phyloP scores from a whole-genome alignment of 176 grass and related monocot genomes.

The Juncus effusus region DNA sequence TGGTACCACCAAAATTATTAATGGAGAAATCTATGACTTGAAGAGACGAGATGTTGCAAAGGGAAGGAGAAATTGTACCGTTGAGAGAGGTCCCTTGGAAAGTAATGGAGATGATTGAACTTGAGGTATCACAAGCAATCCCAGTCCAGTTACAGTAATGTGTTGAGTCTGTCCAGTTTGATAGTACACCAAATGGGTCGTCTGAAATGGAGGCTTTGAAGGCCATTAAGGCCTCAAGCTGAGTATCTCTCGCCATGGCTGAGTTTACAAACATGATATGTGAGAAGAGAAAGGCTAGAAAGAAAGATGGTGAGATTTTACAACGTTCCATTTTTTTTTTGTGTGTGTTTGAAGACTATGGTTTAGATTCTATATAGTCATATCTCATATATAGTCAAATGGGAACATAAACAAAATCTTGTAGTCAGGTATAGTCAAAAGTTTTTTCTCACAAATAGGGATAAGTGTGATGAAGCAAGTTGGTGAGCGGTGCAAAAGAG shows the following conservation, averaged over 20 bases:
- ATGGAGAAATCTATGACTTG: slow-evolving; percentile 54
- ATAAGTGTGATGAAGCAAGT: slow-evolving; percentile 3
- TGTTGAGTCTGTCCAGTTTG: slow-evolving; percentile 38
- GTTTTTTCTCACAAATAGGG: not conserved
- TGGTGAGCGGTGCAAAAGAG: not conserved
- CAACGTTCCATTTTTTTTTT: not conserved
- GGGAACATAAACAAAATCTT: not conserved
- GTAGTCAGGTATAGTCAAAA: not conserved
- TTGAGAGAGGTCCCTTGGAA: slow-evolving; percentile 37
- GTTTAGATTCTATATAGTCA: not conserved
- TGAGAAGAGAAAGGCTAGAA: slow-evolving; percentile 15
- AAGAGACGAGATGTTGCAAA: slow-evolving; percentile 78
- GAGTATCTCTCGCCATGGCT: not conserved
- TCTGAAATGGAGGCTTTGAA: slow-evolving; percentile 59
- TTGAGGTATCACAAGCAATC: slow-evolving; percentile 49
- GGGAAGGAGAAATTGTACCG: slow-evolving; percentile 60
- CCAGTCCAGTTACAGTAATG: slow-evolving; percentile 70
- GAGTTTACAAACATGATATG: slow-evolving; percentile 2
- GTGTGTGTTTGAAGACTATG: not conserved
- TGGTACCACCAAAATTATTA: slow-evolving; percentile 43
- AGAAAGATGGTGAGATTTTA: not conserved
- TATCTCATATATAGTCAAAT: not conserved
- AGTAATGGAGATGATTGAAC: slow-evolving; percentile 45
- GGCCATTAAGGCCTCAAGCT: slow-evolving; percentile 64
- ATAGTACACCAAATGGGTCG: slow-evolving; percentile 51